Percentiles rank a stretch among this genome's conserved stretches.
phyloP scores from a whole-genome alignment of 148 eudicot species.

The Vaccinium darrowii region DNA sequence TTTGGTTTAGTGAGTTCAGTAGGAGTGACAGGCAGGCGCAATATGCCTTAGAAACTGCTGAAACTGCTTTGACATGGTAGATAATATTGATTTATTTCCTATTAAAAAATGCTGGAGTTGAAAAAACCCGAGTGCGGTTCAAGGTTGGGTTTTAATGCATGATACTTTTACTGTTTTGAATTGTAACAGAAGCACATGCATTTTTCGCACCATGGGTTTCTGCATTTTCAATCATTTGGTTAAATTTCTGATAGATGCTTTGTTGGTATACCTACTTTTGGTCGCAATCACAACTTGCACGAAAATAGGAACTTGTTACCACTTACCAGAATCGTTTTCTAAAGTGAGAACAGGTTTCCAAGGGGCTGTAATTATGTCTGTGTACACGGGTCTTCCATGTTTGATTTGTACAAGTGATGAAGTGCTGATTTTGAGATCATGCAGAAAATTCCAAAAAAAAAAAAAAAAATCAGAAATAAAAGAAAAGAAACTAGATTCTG shows the following conservation, averaged over 20 bases:
- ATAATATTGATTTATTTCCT: background rate
- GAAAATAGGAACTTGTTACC: background rate
- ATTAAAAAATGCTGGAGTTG: background rate
- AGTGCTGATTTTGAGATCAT: background rate
- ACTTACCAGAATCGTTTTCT: background rate
- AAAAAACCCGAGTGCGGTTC: background rate
- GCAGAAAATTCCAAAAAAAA: background rate
- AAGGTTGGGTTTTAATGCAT: background rate
- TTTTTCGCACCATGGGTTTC: background rate
- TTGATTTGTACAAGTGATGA: background rate
- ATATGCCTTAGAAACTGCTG: background rate
- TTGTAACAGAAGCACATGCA: background rate
- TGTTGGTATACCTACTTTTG: background rate
- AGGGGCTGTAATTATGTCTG: background rate
- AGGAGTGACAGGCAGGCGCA: too few relatives aligned
- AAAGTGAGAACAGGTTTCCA: background rate
- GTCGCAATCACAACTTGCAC: background rate
- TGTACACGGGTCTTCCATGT: background rate
- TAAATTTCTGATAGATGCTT: background rate
- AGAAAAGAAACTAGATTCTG: background rate
- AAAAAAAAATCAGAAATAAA: background rate
- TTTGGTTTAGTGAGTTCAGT: background rate
- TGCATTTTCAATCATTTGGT: background rate
- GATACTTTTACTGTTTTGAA: background rate
- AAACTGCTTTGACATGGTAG: background rate